Base-by-base conservation (phyloP, 2,329 filamentous ascomycete genomes). In the Aspergillus carbonarius region DNA sequence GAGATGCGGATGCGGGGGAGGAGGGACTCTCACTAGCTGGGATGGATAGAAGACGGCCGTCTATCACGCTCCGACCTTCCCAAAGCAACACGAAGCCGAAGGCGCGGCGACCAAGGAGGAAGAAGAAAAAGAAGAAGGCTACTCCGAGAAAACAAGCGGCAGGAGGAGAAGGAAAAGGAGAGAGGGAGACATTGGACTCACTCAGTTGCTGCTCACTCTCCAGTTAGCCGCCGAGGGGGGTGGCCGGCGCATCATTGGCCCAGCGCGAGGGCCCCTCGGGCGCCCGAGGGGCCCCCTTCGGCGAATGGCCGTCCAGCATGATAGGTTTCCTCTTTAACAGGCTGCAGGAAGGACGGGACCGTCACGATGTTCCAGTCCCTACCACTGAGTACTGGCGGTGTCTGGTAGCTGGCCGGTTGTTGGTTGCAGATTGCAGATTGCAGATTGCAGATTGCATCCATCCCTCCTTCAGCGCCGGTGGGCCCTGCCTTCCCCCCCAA, bases 181-280 rank as follows among this genome's bases (percentile, higher is more conserved):
- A 52, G 54, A 34, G 23, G 37, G 50, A 35, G 46, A 30, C 48
- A 53, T 23, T 44, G 59, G 48, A 57, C 23, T 23, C 23, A 23
- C 23, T 3, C 23, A 51, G 54, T 61, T 40, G 57, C 54, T 57
- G 54, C 18, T 30, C 9, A 32, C 34, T 37, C 55, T 39, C 13
- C 48, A 54, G 60, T 53, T 62, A 65, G 47, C 58, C 63, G 63
- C 63, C 61, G 63, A 55, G 54, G 51, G 49, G 39, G 52, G 52
- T 51, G 27, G 54, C 50, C 39, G 48, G 60, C 53, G 58, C 48
- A 56, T 59, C 55, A 65, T 65, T 65, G 63, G 63, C 53, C 49
- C 50, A 48, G 27, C 39, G 34, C 37, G 17, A 39, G 60, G 37
- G 23, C 40, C 57, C 54, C 54, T 42, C 47, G 51, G 49, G 35